A percentile compares a stretch with the other conserved stretches of the same genome.
Evolutionary conservation across 2,329 filamentous ascomycete species (phyloP).

Genomic region (Orbilia javanica): DNA sequence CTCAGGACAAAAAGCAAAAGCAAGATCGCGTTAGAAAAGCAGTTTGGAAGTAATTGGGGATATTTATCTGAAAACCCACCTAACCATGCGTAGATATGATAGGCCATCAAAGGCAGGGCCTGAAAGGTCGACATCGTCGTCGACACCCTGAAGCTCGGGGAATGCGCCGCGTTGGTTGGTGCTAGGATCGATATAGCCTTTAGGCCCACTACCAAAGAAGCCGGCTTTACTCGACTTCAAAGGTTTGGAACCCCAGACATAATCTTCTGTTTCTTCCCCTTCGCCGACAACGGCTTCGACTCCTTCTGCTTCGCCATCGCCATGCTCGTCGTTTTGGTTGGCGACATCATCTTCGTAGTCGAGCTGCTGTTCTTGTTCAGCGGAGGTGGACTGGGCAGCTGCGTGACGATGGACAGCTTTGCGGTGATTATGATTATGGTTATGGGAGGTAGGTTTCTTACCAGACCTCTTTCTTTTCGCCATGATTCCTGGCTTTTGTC

Average conservation of each 20-base stretch:
- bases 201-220: conserved; percentile 46
- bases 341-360: conserved; percentile 30
- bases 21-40: conserved; percentile 28
- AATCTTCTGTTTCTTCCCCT: conserved; percentile 34
- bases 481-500: conserved; percentile 13
- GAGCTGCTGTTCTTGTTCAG: conserved; percentile 51
- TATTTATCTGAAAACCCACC: conserved; percentile 57
- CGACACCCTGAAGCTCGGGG: conserved; percentile 59
- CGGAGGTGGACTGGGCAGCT: conserved; percentile 29
- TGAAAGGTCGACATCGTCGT: conserved; percentile 60
- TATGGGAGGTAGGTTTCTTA: conserved; percentile 53
- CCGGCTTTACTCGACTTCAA: conserved; percentile 42
- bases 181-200: conserved; percentile 60
- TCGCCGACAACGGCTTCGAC: background rate
- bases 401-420: conserved; percentile 2
- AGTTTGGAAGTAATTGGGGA: conserved; percentile 21
- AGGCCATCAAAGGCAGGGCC: conserved; percentile 61
- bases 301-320: background rate
- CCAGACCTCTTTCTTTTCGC: conserved; percentile 57
- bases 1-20: background rate
- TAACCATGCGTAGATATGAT: conserved; percentile 62
- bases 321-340: conserved; percentile 6
- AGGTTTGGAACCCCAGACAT: conserved; percentile 51
- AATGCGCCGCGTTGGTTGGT: conserved; percentile 62
- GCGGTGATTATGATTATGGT: conserved; percentile 17